These are phyloP conservation scores for Cercophora sp. DNA, from an alignment of 495 filamentous ascomycete species.

Conservation along the genomic window DNA sequence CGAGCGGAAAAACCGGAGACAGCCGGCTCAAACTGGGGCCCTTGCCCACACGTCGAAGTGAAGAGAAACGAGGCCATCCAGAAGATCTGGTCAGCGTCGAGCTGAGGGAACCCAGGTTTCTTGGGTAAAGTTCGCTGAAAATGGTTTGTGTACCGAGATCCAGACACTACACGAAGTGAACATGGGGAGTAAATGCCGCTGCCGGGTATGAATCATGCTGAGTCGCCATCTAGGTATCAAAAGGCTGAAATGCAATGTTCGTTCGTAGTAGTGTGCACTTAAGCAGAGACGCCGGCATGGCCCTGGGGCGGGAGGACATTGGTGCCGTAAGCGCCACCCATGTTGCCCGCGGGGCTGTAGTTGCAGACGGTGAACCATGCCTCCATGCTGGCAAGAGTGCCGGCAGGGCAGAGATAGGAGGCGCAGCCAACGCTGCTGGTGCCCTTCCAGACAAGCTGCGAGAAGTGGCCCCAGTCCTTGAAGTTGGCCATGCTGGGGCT, in stretches of 20 bases:
- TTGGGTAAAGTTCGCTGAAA: neutral
- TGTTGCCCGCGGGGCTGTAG: constrained; percentile 72
- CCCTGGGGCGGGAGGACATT: constrained; percentile 58
- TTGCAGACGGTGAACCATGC: constrained; percentile 80
- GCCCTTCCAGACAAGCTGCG: constrained; percentile 82
- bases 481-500: constrained; percentile 58
- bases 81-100: constrained; percentile 1
- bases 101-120: neutral
- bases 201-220: constrained; percentile 14
- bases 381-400: constrained; percentile 40
- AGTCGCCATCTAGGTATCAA: neutral
- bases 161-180: constrained; percentile 37
- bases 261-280: neutral
- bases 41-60: neutral
- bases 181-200: constrained; percentile 24
- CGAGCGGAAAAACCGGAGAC: neutral
- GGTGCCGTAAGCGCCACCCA: constrained; percentile 56
- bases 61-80: neutral
- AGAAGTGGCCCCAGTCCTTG: constrained; percentile 76
- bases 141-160: constrained; percentile 17
- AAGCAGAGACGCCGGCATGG: constrained; percentile 20
- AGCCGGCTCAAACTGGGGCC: neutral
- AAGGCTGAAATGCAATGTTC: constrained; percentile 1
- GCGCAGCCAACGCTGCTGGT: constrained; percentile 72
- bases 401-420: constrained; percentile 47